Evolutionary conservation across 1,139 yeast species (phyloP).

Genomic region (Suhomyces kunorum): DNA sequence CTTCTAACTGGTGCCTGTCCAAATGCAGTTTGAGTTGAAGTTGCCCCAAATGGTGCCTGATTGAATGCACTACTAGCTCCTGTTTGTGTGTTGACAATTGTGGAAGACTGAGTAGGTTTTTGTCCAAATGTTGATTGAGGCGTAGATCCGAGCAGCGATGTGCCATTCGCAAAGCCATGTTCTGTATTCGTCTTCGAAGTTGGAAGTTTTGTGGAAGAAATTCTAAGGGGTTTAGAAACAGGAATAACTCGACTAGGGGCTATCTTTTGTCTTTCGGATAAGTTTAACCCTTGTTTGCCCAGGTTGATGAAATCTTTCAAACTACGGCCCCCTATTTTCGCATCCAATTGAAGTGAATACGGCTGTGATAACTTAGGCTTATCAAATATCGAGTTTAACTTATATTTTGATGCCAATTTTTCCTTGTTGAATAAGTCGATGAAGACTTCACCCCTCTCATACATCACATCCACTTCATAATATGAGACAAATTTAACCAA

Average conservation of each 20-base stretch:
- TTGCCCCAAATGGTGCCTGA: neutral
- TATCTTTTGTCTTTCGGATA: neutral
- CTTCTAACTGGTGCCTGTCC: neutral
- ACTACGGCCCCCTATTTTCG: slow-evolving; percentile 39
- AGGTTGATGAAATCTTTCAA: slow-evolving; percentile 39
- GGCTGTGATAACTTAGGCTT: slow-evolving; percentile 59
- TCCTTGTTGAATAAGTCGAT: slow-evolving; percentile 61
- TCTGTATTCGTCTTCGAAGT: no score
- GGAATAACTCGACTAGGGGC: neutral
- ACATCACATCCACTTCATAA: slow-evolving; percentile 57
- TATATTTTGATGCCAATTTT: slow-evolving; percentile 44
- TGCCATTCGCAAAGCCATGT: neutral
- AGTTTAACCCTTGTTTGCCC: slow-evolving; percentile 31
- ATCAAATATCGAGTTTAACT: slow-evolving; percentile 42
- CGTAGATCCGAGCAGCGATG: no score
- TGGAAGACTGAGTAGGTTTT: neutral
- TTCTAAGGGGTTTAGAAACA: neutral
- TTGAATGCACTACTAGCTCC: neutral
- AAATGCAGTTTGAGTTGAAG: neutral
- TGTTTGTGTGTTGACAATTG: neutral
- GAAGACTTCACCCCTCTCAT: slow-evolving; percentile 38
- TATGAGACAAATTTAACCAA: slow-evolving; percentile 59
- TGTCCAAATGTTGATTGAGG: neutral
- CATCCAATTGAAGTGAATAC: slow-evolving; percentile 54
- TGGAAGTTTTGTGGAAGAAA: neutral